Evolutionary conservation across 495 filamentous ascomycete genomes (phyloP), one percentile per base, ranked within the genome.

Genomic region (Annulohypoxylon moriforme): DNA sequence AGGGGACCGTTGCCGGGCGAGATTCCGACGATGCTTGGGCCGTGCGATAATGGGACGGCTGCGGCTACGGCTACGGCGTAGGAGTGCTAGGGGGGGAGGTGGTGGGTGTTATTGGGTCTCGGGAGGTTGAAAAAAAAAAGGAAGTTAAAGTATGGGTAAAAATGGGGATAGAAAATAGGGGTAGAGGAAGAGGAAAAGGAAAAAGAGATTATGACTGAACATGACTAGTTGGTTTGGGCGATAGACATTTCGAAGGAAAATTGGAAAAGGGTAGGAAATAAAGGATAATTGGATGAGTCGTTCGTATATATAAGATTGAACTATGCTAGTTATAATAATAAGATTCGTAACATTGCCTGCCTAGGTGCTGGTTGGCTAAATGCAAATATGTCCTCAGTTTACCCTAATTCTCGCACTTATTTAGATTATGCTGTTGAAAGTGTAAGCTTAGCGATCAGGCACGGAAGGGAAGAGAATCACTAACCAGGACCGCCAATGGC

Each of bases 401-500:
- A 18, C n/a, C n/a, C n/a, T n/a, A n/a, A n/a, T n/a, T n/a, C n/a
- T 22, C n/a, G 14, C 9, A 14, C 10, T 4, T 31, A 18, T 14
- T 36, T 25, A 13, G 8, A 34, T 74, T 33, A 71, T 18, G 49
- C 33, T 25, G 69, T 29, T 64, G 9, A 53, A 20, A 52, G 9
- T n/a, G 31, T 64, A 29, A 60, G 60, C n/a, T 22, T 20, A 4
- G n/a, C 2, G 8, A 18, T 8, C 5, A 46, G 22, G 3, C 10
- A 44, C 13, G 16, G 16, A 49, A 5, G 14, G 8, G 16, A 5
- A 3, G n/a, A 2, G 4, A 33, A 20, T n/a, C 24, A 67, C 69
- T 56, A 33, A 72, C 69, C 75, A 40, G 86, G 84, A 0, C 87
- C 85, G 31, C 81, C 82, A 71, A 92, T 82, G 4, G 80, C 64